Evolutionary conservation across 495 filamentous ascomycete species (phyloP).

Genomic region (Penicillium desertorum): DNA sequence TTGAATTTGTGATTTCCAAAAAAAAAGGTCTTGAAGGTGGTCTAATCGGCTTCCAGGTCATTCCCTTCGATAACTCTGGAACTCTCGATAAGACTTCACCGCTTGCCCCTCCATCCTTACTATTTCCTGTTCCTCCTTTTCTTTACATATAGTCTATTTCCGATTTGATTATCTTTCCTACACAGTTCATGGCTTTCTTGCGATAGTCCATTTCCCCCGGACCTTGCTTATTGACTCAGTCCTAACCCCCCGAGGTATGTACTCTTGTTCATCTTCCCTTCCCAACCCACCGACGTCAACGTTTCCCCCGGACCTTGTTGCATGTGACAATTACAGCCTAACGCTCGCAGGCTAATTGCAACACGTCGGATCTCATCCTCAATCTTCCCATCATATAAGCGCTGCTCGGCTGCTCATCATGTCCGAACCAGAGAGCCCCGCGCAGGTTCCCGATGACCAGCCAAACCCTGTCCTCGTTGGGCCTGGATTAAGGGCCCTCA

Average conservation of each 20-base stretch:
- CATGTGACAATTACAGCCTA: slow-evolving; percentile 26
- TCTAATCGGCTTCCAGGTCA: slow-evolving; percentile 6
- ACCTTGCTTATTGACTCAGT: slow-evolving; percentile 20
- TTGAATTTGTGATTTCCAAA: neutral
- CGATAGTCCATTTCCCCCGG: slow-evolving; percentile 8
- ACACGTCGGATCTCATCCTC: slow-evolving; percentile 8
- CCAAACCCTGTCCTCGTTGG: slow-evolving; percentile 40
- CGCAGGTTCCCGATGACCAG: slow-evolving; percentile 33
- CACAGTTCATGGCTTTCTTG: slow-evolving; percentile 28
- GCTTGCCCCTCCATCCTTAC: slow-evolving; percentile 28
- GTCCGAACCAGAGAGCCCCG: slow-evolving; percentile 37
- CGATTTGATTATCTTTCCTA: neutral
- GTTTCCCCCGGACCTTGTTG: slow-evolving; percentile 5
- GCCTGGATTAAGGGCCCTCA: slow-evolving; percentile 34
- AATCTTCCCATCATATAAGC: slow-evolving; percentile 5
- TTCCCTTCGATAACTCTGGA: slow-evolving; percentile 18
- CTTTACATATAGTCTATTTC: neutral
- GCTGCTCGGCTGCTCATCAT: slow-evolving; percentile 22
- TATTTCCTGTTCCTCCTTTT: slow-evolving; percentile 2
- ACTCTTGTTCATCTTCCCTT: neutral
- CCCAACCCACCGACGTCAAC: slow-evolving; percentile 10
- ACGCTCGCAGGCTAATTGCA: slow-evolving; percentile 15
- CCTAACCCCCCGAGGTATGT: slow-evolving; percentile 26
- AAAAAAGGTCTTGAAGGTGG: neutral
- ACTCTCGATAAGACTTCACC: slow-evolving; percentile 31